phyloP scores from a whole-genome alignment of 208 protist species.

The Porcisia hertigi region DNA sequence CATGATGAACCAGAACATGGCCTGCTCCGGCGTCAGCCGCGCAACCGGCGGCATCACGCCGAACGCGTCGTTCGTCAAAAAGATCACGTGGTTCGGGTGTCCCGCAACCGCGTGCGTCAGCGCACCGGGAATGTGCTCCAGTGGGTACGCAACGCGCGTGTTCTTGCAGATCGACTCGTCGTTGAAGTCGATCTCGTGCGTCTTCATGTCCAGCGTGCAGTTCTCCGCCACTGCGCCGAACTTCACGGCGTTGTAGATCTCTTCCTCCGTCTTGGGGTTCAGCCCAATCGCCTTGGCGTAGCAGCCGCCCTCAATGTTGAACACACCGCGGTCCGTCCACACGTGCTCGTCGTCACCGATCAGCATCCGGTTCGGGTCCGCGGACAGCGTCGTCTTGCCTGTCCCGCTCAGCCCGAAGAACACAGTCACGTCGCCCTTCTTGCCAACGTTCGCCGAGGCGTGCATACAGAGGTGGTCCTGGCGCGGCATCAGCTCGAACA shows the following conservation, averaged over 20 bases:
- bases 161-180: conserved; percentile 96
- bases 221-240: conserved; percentile 92
- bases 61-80: conserved; percentile 97
- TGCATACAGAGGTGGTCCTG: conserved; percentile 94
- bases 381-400: conserved; percentile 94
- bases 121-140: conserved; percentile 94
- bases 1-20: conserved; percentile 95
- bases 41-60: conserved; percentile 96
- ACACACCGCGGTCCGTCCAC: conserved; percentile 89
- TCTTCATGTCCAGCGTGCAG: conserved; percentile 66
- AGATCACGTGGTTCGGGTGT: conserved; percentile 96
- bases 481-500: conserved; percentile 96
- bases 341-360: conserved; percentile 95
- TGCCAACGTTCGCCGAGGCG: conserved; percentile 90
- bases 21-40: conserved; percentile 90
- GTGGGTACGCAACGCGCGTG: conserved; percentile 95
- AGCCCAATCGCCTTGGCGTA: conserved; percentile 93
- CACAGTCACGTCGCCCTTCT: conserved; percentile 71
- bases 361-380: conserved; percentile 81
- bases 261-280: conserved; percentile 88
- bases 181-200: conserved; percentile 91
- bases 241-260: conserved; percentile 90
- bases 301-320: conserved; percentile 94
- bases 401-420: conserved; percentile 94
- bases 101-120: conserved; percentile 72